Evolutionary conservation across 768 basidiomycete genomes (phyloP), one percentile per base, ranked within the genome.

Genomic region (Antrodiella citrinella): DNA sequence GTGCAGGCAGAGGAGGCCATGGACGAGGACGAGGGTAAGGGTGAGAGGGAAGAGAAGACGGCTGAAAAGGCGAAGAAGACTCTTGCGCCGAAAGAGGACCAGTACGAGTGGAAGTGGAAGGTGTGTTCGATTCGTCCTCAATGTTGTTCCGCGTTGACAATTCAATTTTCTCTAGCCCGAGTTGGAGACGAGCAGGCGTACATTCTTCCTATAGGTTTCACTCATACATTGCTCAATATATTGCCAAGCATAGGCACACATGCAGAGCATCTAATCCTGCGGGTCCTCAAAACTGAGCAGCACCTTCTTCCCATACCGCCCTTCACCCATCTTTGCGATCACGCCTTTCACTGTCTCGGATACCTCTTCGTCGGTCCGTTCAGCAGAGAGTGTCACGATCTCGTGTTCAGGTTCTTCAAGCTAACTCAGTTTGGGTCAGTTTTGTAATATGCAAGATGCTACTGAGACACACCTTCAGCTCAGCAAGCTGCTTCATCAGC

Each of bases 71-170:
- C 47, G 54, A 63, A 64, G 51, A 70, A 71, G 50, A 65, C 72
- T 41, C 59, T 74, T 22, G 82, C 82, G 0, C 80, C 85, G 1
- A 81, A 77, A 55, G 76, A 81, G 53, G 89, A 91, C 56, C 85
- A 91, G 62, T 84, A 78, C 56, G 69, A 91, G 45, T 96, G 92
- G 92, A 73, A 76, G 52, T 94, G 91, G 91, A 93, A 93, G 80
- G 91, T 90, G 48, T 26, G 79, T 70, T 3, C 2, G 21, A 43
- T n/a, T n/a, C n/a, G n/a, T n/a, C n/a, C n/a, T n/a, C n/a, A n/a
- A n/a, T n/a, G 45, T 38, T n/a, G 43, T 42, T 39, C n/a, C 18
- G 12, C 43, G 12, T 10, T 22, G 18, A 53, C 40, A 3, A 51
- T 42, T 51, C 47, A 45, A 25, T 24, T 18, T 46, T 50, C 25